Evolutionary conservation across 805 yeast genomes (phyloP), one percentile per base, ranked within the genome.

Genomic region (Brettanomyces nanus): DNA sequence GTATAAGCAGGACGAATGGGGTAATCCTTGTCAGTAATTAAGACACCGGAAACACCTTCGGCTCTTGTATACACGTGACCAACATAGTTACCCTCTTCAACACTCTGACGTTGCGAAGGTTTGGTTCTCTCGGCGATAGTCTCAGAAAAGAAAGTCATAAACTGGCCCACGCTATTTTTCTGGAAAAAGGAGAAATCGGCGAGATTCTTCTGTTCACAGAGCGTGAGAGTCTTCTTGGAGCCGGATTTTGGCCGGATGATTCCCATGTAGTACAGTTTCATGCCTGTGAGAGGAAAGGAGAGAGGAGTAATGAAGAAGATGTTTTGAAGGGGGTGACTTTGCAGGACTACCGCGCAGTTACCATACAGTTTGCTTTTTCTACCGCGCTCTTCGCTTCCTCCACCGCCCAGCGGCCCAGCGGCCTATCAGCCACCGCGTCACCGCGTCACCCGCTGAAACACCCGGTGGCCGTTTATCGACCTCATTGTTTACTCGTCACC

Each of bases 1-100:
- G 97, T 85, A 63, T 86, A 90, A 1, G 97, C 97, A 11, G 96
- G 97, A 58, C 98, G 75, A 23, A 86, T 90, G 2, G 97, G 98
- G 62, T 92, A 92, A 49, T 90, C 97, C 59, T 85, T 84, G 60
- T 92, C 98, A 32, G 95, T 77, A 59, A 92, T 84, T 44, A 92
- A 64, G 25, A 92, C 95, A 45, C 95, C 95, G 18, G 95, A 83
- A 26, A 90, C 56, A 3, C 97, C 97, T 60, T 92, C 97, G 19
- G 82, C 62, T 49, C 97, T 74, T 22, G 89, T 79, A 61, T 82
- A 92, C 0, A 87, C 90, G 60, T 92, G 97, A 5, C 95, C 97
- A 7, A 85, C 71, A 60, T 92, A 90, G 62, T 72, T 70, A 39
- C 87, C 89, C 61, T 92, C 97, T 59, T 92, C 96, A 37, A 92